Percentiles rank a stretch among this genome's conserved stretches.
Evolutionary conservation across 2,329 filamentous ascomycete genomes (phyloP).

Genomic region (Aspergillus chevalieri): DNA sequence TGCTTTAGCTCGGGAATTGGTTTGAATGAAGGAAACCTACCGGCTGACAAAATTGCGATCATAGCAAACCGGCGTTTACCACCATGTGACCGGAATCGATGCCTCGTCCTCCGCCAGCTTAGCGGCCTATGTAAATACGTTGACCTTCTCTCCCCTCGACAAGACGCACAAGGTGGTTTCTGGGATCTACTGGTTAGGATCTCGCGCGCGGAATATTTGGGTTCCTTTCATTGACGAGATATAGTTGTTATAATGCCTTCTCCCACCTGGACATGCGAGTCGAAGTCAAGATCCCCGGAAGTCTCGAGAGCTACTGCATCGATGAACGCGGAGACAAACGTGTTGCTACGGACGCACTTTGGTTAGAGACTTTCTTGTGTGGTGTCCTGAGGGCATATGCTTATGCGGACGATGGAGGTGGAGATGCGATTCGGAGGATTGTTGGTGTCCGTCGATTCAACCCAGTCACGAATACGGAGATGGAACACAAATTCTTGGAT

Average conservation of each 20-base stretch:
- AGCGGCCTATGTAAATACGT: conserved; percentile 95
- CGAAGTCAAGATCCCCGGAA: conserved; percentile 92
- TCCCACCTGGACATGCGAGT: conserved; percentile 97
- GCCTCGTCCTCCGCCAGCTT: conserved; percentile 95
- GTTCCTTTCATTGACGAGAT: conserved; percentile 10
- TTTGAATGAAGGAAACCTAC: background rate
- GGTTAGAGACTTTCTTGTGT: conserved; percentile 96
- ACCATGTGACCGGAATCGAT: conserved; percentile 95
- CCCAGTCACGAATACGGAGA: conserved; percentile 95
- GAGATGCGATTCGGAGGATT: conserved; percentile 92
- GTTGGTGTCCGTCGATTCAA: conserved; percentile 97
- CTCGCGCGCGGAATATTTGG: background rate
- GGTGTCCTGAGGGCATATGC: conserved; percentile 90
- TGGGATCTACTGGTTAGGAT: conserved; percentile 78
- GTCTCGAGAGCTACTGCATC: conserved; percentile 93
- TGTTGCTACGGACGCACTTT: conserved; percentile 85
- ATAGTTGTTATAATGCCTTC: conserved; percentile 97
- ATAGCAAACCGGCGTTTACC: conserved; percentile 77
- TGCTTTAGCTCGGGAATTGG: background rate
- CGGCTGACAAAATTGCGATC: conserved; percentile 2
- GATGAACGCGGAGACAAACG: conserved; percentile 95
- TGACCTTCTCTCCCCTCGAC: conserved; percentile 83
- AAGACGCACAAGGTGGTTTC: conserved; percentile 86
- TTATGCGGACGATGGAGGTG: conserved; percentile 91
- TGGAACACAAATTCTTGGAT: conserved; percentile 90